Percentiles rank a stretch among this genome's conserved stretches.
Conservation (phyloP, 2,329 filamentous ascomycete species). For the Phoma sp. region DNA sequence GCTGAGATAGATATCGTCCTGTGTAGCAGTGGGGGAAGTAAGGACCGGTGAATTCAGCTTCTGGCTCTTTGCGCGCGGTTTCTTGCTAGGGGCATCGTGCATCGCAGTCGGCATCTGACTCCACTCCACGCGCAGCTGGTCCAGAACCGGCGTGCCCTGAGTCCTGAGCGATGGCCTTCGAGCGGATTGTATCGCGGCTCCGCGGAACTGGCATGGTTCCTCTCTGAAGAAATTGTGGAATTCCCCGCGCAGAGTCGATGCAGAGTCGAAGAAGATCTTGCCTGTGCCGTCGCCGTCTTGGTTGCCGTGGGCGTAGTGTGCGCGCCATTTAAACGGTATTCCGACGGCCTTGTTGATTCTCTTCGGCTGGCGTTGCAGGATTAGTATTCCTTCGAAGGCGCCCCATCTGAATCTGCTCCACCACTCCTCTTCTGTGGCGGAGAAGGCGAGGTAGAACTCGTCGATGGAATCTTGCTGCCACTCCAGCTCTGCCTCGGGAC, state of each 20-base stretch:
- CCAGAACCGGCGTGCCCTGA: neutral
- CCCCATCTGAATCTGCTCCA: conserved; percentile 3
- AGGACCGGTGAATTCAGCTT: neutral
- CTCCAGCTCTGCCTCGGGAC: neutral
- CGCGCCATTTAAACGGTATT: neutral
- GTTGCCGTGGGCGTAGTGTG: neutral
- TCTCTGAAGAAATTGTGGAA: neutral
- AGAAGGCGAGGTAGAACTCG: conserved; percentile 1
- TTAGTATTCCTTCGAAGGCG: neutral
- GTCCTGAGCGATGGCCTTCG: neutral
- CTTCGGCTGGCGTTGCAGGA: neutral
- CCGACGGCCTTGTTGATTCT: neutral
- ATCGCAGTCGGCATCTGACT: neutral
- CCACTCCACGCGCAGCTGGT: neutral
- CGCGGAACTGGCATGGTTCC: neutral
- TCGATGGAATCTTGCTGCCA: neutral
- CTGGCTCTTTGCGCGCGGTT: neutral
- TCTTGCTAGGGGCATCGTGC: conserved; percentile 9
- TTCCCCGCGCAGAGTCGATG: neutral
- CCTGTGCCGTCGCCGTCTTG: neutral
- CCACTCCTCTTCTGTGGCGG: conserved; percentile 1
- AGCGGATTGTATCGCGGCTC: conserved; percentile 8
- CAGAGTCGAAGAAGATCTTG: neutral
- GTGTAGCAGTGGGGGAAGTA: neutral
- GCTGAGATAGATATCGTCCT: conserved; percentile 43